Evolutionary conservation across 1,284 basidiomycete genomes (phyloP), one percentile per base, ranked within the genome.

Genomic region (Lignosus rhinocerotis): DNA sequence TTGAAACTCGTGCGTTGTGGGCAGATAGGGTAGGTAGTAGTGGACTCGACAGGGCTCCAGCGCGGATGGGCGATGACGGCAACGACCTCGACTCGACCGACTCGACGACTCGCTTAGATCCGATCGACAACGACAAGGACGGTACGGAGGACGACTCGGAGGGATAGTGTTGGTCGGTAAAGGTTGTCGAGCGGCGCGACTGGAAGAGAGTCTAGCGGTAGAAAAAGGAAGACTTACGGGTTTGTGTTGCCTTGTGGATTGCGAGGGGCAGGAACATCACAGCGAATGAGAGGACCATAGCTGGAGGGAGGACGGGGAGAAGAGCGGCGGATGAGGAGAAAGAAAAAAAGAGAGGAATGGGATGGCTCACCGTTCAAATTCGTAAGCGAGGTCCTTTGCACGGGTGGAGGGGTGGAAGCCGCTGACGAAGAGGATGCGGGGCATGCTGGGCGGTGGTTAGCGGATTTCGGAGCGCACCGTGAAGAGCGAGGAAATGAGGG

Each of bases 191-290:
- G 53, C 51, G 54, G 54, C 68, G 69, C 59, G 60, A 65, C 68
- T 73, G 65, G 61, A 67, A 64, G 57, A 60, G 51, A 56, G 61
- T 62, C 60, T 58, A 60, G 62, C 55, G 55, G 58, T 8, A 50
- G 33, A 53, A 69, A 64, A 66, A 60, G 50, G 54, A 34, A 62
- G 46, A 91, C 90, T 90, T 79, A 92, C 90, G 90, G 89, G 67
- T 88, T 90, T 32, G 86, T 81, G 60, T 78, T 80, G 14, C 87
- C 82, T 60, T 85, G 79, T 0, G 87, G 84, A 72, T 89, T 88
- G 64, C 90, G 84, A 3, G 90, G 90, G 2, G 93, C 93, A 14
- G 93, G 93, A 25, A 95, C 92, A 71, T 95, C 93, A 75, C 93
- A 95, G 63, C 93, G 88, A 59, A 92, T 81, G 44, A 92, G 80